Conservation (phyloP, 192 early-diverging fungal species). For the Phlyctochytrium planicorne region DNA sequence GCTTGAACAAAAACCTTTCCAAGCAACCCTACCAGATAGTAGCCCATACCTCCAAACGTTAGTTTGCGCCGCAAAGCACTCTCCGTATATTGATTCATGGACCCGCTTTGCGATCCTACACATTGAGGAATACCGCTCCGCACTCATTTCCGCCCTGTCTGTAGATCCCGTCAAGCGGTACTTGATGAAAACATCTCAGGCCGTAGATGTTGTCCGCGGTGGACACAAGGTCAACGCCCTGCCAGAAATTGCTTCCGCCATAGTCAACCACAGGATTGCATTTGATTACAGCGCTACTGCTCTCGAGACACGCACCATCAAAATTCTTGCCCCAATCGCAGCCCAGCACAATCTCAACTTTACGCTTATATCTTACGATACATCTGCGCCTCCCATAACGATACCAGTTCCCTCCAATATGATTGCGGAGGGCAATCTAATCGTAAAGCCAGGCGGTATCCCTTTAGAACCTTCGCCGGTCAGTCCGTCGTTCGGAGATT, state of each 20-base stretch:
- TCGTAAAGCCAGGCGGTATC: conserved; percentile 8
- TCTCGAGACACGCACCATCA: conserved; percentile 16
- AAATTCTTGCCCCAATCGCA: conserved; percentile 21
- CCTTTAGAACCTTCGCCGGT: conserved; percentile 38
- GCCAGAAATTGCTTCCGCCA: conserved; percentile 29
- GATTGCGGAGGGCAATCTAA: conserved; percentile 13
- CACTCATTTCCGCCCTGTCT: conserved; percentile 13
- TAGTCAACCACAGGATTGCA: conserved; percentile 43
- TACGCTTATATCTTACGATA: neutral
- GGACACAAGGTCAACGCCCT: conserved; percentile 50
- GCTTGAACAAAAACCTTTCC: conserved; percentile 27
- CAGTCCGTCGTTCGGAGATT: conserved; percentile 4
- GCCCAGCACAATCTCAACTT: neutral
- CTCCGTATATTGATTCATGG: conserved; percentile 17
- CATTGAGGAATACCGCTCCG: conserved; percentile 7
- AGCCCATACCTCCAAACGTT: conserved; percentile 29
- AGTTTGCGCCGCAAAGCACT: conserved; percentile 27
- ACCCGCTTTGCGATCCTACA: conserved; percentile 19
- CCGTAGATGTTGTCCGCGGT: conserved; percentile 44
- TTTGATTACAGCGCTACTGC: conserved; percentile 12
- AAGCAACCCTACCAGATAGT: conserved; percentile 12
- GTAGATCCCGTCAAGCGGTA: conserved; percentile 2
- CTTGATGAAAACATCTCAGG: conserved; percentile 40
- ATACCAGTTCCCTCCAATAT: neutral
- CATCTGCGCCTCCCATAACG: neutral